Percentiles rank a stretch among this genome's conserved stretches.
Conservation (phyloP, 306 rosid species). For the Amphicarpaea edgeworthii region DNA sequence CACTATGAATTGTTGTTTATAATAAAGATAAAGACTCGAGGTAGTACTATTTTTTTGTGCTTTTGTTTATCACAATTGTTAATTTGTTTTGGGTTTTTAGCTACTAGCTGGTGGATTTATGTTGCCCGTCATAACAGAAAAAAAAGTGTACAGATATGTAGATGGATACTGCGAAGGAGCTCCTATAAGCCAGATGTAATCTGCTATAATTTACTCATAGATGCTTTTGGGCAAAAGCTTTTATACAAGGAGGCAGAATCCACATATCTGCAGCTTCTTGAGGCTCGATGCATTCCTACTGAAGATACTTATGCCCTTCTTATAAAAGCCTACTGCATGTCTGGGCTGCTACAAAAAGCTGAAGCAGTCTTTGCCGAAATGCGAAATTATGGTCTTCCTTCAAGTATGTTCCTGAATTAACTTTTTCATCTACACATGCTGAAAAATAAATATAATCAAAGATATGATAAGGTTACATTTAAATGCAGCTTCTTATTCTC, state of each 20-base stretch:
- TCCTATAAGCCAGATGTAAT: constrained; percentile 89
- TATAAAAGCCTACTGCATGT: constrained; percentile 82
- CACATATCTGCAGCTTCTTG: constrained; percentile 79
- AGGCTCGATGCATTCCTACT: constrained; percentile 78
- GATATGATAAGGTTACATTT: not conserved
- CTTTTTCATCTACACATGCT: not conserved
- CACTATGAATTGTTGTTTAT: too few relatives aligned
- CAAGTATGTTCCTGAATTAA: constrained; percentile 65
- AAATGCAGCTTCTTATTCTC: not conserved
- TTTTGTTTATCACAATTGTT: not conserved
- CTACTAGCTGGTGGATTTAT: constrained; percentile 14
- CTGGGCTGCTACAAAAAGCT: constrained; percentile 72
- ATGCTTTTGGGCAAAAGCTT: constrained; percentile 83
- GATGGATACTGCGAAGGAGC: constrained; percentile 86
- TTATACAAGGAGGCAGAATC: constrained; percentile 78
- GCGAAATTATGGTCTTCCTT: constrained; percentile 71
- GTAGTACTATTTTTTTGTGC: constrained; percentile 13
- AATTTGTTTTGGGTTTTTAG: not conserved
- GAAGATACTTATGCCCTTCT: constrained; percentile 97
- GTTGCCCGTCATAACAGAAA: constrained; percentile 38
- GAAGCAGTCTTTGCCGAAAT: constrained; percentile 90
- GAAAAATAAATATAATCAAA: constrained; percentile 16
- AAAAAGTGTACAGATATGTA: constrained; percentile 69
- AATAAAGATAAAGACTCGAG: too few relatives aligned
- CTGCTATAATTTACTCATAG: constrained; percentile 91